These are phyloP conservation scores for Pulveroboletus sp. DNA, from an alignment of 768 basidiomycete species.

Conservation along the genomic window DNA sequence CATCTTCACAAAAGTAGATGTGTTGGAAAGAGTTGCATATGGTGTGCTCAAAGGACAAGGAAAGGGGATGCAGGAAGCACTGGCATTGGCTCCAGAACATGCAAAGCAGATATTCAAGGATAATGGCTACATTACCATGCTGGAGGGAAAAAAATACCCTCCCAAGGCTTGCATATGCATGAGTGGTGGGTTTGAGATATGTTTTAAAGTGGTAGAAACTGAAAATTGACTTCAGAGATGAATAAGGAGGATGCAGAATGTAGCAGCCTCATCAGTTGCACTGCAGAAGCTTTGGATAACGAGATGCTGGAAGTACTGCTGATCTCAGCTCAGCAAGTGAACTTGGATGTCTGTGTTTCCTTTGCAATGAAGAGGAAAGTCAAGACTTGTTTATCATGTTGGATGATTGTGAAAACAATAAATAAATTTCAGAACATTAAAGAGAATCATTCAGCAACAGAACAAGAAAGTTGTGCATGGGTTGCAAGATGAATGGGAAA, in stretches of 20 bases:
- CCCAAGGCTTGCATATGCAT: not conserved
- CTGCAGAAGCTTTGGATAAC: not conserved
- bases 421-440: not conserved
- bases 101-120: constrained; percentile 7
- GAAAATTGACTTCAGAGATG: not conserved
- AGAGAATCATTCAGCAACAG: no score
- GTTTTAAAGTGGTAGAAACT: not conserved
- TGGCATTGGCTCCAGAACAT: constrained; percentile 8
- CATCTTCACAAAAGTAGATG: constrained; percentile 27
- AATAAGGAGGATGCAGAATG: not conserved
- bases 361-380: not conserved
- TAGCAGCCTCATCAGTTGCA: not conserved
- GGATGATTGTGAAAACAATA: not conserved
- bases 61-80: not conserved
- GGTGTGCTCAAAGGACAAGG: constrained; percentile 7
- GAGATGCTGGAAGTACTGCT: not conserved
- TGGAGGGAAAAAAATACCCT: not conserved
- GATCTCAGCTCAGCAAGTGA: not conserved
- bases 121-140: not conserved
- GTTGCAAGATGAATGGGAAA: no score
- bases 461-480: no score
- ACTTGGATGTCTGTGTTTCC: not conserved
- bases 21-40: constrained; percentile 21
- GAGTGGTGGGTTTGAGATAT: not conserved
- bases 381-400: not conserved